These are phyloP conservation scores for Eudorina sp. DNA, from an alignment of 139 green algal genomes.

Conservation along the genomic window DNA sequence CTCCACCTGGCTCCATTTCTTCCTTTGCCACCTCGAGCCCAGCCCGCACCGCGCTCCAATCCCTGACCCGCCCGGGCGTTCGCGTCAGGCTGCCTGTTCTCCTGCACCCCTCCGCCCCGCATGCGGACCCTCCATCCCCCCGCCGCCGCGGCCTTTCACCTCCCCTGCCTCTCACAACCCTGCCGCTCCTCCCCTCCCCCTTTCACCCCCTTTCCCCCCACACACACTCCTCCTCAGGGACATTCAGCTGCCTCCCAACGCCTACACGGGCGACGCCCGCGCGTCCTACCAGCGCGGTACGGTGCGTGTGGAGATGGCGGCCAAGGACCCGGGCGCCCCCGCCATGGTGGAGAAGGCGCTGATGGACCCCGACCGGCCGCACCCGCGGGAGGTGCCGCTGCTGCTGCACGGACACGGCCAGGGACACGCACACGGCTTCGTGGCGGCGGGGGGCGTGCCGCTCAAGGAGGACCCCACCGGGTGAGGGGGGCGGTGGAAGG, in stretches of 20 bases:
- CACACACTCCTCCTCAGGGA: too few relatives aligned
- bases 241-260: constrained; percentile 1
- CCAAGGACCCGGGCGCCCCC: constrained; percentile 33
- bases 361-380: constrained; percentile 35
- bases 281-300: constrained; percentile 33
- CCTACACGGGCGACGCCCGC: constrained; percentile 23
- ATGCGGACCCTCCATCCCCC: too few relatives aligned
- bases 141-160: too few relatives aligned
- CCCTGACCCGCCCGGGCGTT: too few relatives aligned
- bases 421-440: background rate
- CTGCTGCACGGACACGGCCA: background rate
- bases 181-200: too few relatives aligned
- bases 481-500: background rate
- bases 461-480: constrained; percentile 26
- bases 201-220: too few relatives aligned
- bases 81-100: too few relatives aligned
- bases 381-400: constrained; percentile 40
- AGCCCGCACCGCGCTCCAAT: too few relatives aligned
- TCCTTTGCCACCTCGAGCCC: too few relatives aligned
- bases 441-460: background rate
- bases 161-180: too few relatives aligned
- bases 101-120: too few relatives aligned
- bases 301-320: background rate
- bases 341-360: constrained; percentile 43
- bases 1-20: too few relatives aligned